Percentiles rank a stretch among this genome's conserved stretches.
These are phyloP conservation scores for Cyberlindnera maclurae DNA, from an alignment of 805 yeast species.

Conservation along the genomic window DNA sequence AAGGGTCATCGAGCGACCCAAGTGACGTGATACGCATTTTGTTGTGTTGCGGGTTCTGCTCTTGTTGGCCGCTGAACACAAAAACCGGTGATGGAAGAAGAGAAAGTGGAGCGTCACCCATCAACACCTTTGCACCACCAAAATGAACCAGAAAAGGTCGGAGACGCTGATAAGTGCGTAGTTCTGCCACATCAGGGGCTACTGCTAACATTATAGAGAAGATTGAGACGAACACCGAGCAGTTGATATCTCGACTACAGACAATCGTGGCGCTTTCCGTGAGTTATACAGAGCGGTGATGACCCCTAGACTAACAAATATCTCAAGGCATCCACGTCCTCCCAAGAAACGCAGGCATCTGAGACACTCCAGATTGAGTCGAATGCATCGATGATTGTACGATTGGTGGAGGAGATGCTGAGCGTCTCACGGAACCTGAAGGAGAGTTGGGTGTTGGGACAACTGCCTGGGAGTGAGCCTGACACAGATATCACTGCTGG, in stretches of 20 bases:
- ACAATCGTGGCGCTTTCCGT: conserved; percentile 44
- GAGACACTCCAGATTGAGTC: conserved; percentile 51
- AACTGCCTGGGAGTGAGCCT: conserved; percentile 31
- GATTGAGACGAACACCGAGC: conserved; percentile 45
- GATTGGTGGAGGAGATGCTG: conserved; percentile 47
- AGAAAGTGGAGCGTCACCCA: background rate
- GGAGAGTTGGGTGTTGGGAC: conserved; percentile 54
- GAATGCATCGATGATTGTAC: conserved; percentile 41
- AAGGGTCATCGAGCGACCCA: conserved; percentile 5
- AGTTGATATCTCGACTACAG: conserved; percentile 44
- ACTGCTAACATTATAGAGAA: conserved; percentile 28
- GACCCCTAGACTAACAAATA: too few species aligned
- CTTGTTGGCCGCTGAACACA: background rate
- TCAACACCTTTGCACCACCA: background rate
- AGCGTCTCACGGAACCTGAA: conserved; percentile 41
- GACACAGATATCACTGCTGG: conserved; percentile 10
- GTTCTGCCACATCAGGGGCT: background rate
- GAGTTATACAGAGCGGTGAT: too few species aligned
- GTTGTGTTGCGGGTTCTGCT: background rate
- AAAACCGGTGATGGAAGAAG: background rate
- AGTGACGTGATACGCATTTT: conserved; percentile 5
- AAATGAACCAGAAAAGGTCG: conserved; percentile 39
- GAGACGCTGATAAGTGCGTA: conserved; percentile 33
- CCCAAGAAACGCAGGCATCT: conserved; percentile 35
- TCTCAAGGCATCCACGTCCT: conserved; percentile 23